Evolutionary conservation across 176 grass and related monocot genomes (phyloP), one percentile per base, ranked within the genome.

Genomic region (Zea luxurians): DNA sequence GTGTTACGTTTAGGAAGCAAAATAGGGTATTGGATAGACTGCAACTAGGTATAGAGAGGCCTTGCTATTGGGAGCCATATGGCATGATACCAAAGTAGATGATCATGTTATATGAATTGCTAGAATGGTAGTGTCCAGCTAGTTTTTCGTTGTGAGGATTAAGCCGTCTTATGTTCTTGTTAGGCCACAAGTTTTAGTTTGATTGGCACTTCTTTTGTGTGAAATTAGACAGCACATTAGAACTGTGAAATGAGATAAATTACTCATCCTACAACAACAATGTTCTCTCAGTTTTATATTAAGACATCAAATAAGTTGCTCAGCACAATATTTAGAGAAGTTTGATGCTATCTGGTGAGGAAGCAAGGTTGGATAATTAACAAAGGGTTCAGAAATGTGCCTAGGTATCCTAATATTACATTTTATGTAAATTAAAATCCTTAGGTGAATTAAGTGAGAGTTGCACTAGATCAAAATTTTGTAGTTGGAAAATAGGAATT

Each of bases 11-110:
- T 48, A 41, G 46, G 62, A 15, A 73, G 48, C 46, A 61, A 52
- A 62, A 2, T 16, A 34, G n/a, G 13, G 20, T 78, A 37, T 72
- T 78, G 7, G 55, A 17, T 80, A 68, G 43, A 45, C 80, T 57
- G 64, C 18, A 37, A 76, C 41, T 52, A 16, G 48, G 12, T 65
- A 70, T 1, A 48, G 18, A 37, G 38, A 2, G 27, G 5, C 40
- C 38, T 71, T 73, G 17, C 71, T 78, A 18, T 60, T 54, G 6
- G n/a, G 12, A 49, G 47, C 18, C 17, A 66, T 60, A 82, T 17
- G 35, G 11, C 66, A 13, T 55, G 57, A 40, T 18, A 34, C 17
- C 21, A 35, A 54, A 70, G 69, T 54, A 7, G 57, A 34, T 78
- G 13, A 42, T 65, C 16, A 8, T 11, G 13, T 18, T 13, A 35